phyloP scores from a whole-genome alignment of 2,329 filamentous ascomycete species.

The Microascus cirrosus region DNA sequence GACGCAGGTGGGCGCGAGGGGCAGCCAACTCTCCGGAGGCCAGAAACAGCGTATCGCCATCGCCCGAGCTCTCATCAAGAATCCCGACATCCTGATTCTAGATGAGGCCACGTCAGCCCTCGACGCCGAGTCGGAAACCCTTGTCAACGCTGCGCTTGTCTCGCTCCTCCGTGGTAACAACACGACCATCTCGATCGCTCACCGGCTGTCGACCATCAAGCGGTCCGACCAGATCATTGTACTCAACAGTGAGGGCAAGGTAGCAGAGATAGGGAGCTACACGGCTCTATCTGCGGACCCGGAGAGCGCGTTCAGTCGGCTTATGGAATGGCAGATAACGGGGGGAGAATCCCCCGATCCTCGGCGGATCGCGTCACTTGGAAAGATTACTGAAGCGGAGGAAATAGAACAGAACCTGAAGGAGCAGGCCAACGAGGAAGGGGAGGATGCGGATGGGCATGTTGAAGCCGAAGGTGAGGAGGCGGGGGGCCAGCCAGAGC shows the following conservation, averaged over 20 bases:
- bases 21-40: constrained; percentile 86
- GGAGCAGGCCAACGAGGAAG: constrained; percentile 16
- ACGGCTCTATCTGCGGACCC: constrained; percentile 59
- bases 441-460: constrained; percentile 16
- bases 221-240: constrained; percentile 91
- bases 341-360: constrained; percentile 55
- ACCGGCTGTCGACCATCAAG: constrained; percentile 93
- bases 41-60: constrained; percentile 98
- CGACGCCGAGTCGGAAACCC: constrained; percentile 91
- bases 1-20: constrained; percentile 83
- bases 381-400: constrained; percentile 38
- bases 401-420: constrained; percentile 37
- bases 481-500: neutral
- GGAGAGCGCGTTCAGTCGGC: constrained; percentile 77
- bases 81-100: constrained; percentile 92
- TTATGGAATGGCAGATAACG: constrained; percentile 99
- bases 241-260: constrained; percentile 71
- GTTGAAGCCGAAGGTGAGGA: neutral
- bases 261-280: constrained; percentile 86
- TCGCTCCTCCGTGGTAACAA: constrained; percentile 75
- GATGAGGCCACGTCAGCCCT: constrained; percentile 94
- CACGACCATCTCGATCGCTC: constrained; percentile 95
- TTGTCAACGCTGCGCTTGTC: constrained; percentile 84
- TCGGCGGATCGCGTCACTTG: constrained; percentile 17
- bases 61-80: constrained; percentile 83